Evolutionary conservation across 2,329 filamentous ascomycete genomes (phyloP).

Genomic region (Aspergillus ochraceus): DNA sequence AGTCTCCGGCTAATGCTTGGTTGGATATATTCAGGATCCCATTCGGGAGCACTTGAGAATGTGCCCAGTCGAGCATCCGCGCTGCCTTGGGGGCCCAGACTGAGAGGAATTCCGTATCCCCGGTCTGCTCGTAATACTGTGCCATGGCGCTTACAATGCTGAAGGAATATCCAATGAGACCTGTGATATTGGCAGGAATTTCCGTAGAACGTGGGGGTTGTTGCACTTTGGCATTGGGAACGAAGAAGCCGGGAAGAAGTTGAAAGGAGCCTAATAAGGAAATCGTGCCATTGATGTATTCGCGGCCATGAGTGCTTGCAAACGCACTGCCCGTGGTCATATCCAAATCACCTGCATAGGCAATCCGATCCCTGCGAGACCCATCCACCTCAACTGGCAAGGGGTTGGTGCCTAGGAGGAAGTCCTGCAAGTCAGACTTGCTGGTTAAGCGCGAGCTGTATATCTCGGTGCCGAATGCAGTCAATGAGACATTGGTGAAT

Average conservation of each 20-base stretch:
- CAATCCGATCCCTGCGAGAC: constrained; percentile 24
- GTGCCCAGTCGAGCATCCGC: constrained; percentile 15
- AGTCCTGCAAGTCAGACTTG: constrained; percentile 30
- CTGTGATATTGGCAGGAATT: constrained; percentile 13
- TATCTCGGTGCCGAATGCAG: constrained; percentile 12
- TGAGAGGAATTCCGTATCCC: constrained; percentile 6
- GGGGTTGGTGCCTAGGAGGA: constrained; percentile 38
- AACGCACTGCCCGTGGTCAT: constrained; percentile 9
- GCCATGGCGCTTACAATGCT: constrained; percentile 10
- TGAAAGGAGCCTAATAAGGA: constrained; percentile 15
- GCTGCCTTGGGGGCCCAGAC: constrained; percentile 9
- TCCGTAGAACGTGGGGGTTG: constrained; percentile 6
- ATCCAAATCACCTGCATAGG: constrained; percentile 16
- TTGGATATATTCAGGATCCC: constrained; percentile 15
- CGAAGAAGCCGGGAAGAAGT: constrained; percentile 11
- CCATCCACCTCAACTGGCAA: constrained; percentile 35
- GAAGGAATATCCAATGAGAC: constrained; percentile 16
- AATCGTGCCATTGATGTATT: constrained; percentile 16
- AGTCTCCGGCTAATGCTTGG: constrained; percentile 10
- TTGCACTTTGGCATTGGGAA: constrained; percentile 13
- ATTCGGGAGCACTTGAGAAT: constrained; percentile 12
- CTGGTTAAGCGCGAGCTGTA: constrained; percentile 30
- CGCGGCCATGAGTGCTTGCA: constrained; percentile 12
- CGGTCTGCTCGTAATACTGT: constrained; percentile 12
- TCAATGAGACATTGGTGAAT: constrained; percentile 12